Base-by-base conservation (phyloP, 2,329 filamentous ascomycete species). In the Aspergillus felis region DNA sequence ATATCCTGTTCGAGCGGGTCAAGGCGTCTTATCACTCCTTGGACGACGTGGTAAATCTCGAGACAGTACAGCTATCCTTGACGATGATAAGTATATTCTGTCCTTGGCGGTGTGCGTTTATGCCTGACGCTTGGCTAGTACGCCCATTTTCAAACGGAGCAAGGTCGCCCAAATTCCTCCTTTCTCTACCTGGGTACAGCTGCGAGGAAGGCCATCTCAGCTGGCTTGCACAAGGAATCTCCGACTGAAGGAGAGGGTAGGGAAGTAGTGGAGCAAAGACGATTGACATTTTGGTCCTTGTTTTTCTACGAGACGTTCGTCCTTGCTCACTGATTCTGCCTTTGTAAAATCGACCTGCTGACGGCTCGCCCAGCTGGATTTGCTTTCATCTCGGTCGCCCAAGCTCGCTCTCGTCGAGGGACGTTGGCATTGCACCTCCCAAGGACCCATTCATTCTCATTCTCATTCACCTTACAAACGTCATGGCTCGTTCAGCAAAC, bases 31-130 rank as follows among this genome's bases (percentile, higher is more conserved):
- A 70, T 12, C 63, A 63, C 5, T 66, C 70, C 5, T 67, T 76
- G 50, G 77, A 79, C 49, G 77, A 79, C 27, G 72, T 78, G 17
- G 77, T 79, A 2, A 79, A 79, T 47, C 61, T 78, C 14, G 75
- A 79, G 53, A 73, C 73, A 1, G 68, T 79, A 3, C 78, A 79
- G 56, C 69, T 78, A 6, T 70, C 76, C 0, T 61, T 78, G 14
- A 65, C 79, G 29, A 78, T 79, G 75, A 79, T 79, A 76, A 77
- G 77, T 75, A n/a, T 28, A 8, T 61, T 35, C 47, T 38, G 3
- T 3, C 7, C 1, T 8, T 2, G 12, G 3, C 3, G 17, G 17
- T 10, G 8, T 20, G 6, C 20, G 2, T 2, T 14, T 22, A 4
- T 17, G 10, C 9, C 60, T 62, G 12, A 63, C 61, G 53, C 56